Percentiles rank a stretch among this genome's conserved stretches.
phyloP scores from a whole-genome alignment of 768 basidiomycete genomes.

The Rhodotorula graminis region DNA sequence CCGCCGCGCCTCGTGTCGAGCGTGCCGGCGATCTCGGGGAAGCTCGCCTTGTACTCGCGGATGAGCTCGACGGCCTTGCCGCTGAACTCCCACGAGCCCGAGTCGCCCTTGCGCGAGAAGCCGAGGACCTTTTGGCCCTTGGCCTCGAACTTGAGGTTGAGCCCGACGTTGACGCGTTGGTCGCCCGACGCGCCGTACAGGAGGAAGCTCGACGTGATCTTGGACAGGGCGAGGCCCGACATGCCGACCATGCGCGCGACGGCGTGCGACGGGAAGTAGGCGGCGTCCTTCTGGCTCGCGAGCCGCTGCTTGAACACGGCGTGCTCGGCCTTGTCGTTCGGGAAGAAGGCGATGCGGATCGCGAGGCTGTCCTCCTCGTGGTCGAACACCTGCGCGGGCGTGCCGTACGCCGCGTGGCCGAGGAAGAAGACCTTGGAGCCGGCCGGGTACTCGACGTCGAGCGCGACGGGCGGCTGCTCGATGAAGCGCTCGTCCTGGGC shows the following conservation, averaged over 20 bases:
- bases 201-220: conserved; percentile 88
- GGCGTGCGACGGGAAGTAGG: conserved; percentile 74
- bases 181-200: conserved; percentile 50
- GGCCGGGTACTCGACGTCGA: conserved; percentile 82
- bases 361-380: conserved; percentile 68
- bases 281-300: conserved; percentile 51
- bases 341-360: conserved; percentile 87
- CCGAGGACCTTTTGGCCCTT: conserved; percentile 89
- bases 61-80: conserved; percentile 76
- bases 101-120: conserved; percentile 77
- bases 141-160: conserved; percentile 92
- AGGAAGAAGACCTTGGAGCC: conserved; percentile 93
- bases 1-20: conserved; percentile 54
- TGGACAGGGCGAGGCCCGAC: conserved; percentile 72
- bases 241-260: conserved; percentile 69
- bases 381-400: conserved; percentile 77
- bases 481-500: conserved; percentile 74
- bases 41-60: conserved; percentile 66
- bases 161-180: conserved; percentile 84
- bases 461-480: conserved; percentile 72
- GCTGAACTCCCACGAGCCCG: conserved; percentile 82
- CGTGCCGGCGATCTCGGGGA: conserved; percentile 73
- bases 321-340: conserved; percentile 72
- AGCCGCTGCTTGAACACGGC: conserved; percentile 71
- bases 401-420: conserved; percentile 90